These are phyloP conservation scores for Amanita brunnescens DNA, from an alignment of 768 basidiomycete species.

Conservation along the genomic window DNA sequence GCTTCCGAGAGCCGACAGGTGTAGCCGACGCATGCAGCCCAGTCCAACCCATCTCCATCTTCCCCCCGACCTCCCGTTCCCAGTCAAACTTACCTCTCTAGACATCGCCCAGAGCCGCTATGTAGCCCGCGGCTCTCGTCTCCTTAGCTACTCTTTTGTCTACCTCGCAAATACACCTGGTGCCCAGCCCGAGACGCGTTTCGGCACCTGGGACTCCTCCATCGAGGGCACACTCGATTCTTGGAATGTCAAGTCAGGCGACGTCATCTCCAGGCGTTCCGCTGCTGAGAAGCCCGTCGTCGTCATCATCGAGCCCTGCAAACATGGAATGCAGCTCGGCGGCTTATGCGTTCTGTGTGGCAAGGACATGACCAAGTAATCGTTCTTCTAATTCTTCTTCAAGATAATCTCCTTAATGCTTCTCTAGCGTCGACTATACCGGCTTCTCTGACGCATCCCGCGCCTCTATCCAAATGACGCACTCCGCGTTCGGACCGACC, in stretches of 20 bases:
- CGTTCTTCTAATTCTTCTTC: slow-evolving; percentile 10
- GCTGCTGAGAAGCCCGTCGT: slow-evolving; percentile 57
- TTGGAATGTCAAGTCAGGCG: slow-evolving; percentile 65
- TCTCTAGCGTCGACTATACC: slow-evolving; percentile 64
- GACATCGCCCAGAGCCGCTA: slow-evolving; percentile 35
- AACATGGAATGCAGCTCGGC: slow-evolving; percentile 86
- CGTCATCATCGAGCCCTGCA: slow-evolving; percentile 82
- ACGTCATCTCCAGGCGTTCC: slow-evolving; percentile 49
- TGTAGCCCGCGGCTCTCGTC: slow-evolving; percentile 64
- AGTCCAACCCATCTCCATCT: slow-evolving; percentile 69
- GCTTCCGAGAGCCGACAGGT: slow-evolving; percentile 11
- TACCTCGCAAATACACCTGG: slow-evolving; percentile 39
- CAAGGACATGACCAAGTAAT: slow-evolving; percentile 85
- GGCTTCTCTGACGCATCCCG: slow-evolving; percentile 82
- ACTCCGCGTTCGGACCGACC: slow-evolving; percentile 84
- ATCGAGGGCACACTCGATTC: slow-evolving; percentile 68
- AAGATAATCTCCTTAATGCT: slow-evolving; percentile 1
- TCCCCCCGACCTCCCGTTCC: slow-evolving; percentile 75
- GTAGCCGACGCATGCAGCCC: slow-evolving; percentile 34
- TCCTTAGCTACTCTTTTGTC: slow-evolving; percentile 80
- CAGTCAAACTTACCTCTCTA: slow-evolving; percentile 71
- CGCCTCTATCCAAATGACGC: slow-evolving; percentile 90
- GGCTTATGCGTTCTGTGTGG: slow-evolving; percentile 93
- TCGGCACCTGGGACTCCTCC: slow-evolving; percentile 87
- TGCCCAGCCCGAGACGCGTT: slow-evolving; percentile 54